Conservation (phyloP, 2,329 filamentous ascomycete genomes). For the Nothomitra cinnamomea region DNA sequence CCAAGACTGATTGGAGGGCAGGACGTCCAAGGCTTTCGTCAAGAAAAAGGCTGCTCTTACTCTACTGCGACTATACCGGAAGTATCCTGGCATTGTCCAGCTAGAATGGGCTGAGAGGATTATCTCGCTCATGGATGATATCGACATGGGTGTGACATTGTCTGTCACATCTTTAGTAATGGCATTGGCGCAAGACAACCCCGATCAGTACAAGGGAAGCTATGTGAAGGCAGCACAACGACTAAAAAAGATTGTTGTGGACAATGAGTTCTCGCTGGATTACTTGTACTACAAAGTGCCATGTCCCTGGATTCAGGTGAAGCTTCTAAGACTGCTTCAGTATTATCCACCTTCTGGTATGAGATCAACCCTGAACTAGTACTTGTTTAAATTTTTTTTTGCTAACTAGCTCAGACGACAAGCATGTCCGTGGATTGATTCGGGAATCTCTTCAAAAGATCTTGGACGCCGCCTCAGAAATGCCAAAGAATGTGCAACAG, state of each 20-base stretch:
- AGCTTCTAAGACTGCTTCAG: slow-evolving; percentile 77
- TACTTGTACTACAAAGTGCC: slow-evolving; percentile 99
- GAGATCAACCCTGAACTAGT: slow-evolving; percentile 14
- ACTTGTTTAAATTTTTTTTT: slow-evolving; percentile 3
- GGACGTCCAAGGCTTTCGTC: slow-evolving; percentile 85
- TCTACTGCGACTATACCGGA: slow-evolving; percentile 81
- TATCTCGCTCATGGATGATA: slow-evolving; percentile 96
- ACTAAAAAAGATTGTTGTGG: slow-evolving; percentile 77
- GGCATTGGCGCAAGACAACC: slow-evolving; percentile 81
- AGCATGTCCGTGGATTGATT: slow-evolving; percentile 78
- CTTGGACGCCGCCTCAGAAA: slow-evolving; percentile 76
- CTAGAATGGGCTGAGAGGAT: slow-evolving; percentile 96
- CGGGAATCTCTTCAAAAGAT: slow-evolving; percentile 83
- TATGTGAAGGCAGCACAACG: slow-evolving; percentile 87
- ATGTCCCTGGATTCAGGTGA: slow-evolving; percentile 95
- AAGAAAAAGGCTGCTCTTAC: slow-evolving; percentile 98
- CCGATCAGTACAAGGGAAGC: slow-evolving; percentile 85
- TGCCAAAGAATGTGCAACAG: slow-evolving; percentile 96
- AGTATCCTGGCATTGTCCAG: slow-evolving; percentile 83
- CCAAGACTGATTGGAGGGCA: slow-evolving; percentile 19
- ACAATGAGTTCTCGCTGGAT: slow-evolving; percentile 74
- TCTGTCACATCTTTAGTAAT: slow-evolving; percentile 94
- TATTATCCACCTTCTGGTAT: slow-evolving; percentile 88
- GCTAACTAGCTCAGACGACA: slow-evolving; percentile 50
- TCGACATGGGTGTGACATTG: slow-evolving; percentile 81